Evolutionary conservation across 192 early-diverging fungal species (phyloP).

Genomic region (Podila epigama): DNA sequence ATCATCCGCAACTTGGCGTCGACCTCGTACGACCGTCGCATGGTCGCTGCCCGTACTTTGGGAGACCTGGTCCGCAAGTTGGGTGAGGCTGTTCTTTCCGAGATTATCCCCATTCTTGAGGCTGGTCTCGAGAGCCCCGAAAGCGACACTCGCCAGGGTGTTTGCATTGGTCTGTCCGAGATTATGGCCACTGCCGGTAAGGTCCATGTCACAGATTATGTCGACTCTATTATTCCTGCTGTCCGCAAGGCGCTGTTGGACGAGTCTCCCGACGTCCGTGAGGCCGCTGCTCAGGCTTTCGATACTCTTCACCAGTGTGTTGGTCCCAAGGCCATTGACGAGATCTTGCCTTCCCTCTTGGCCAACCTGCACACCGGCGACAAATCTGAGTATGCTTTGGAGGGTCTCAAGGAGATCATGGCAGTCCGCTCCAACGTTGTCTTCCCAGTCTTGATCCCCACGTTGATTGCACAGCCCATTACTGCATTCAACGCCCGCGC

Average conservation of each 20-base stretch:
- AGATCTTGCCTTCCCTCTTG: slow-evolving; percentile 89
- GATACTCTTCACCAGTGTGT: slow-evolving; percentile 92
- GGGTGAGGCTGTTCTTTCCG: slow-evolving; percentile 87
- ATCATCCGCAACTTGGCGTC: slow-evolving; percentile 83
- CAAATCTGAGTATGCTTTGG: slow-evolving; percentile 80
- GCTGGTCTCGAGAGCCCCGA: slow-evolving; percentile 74
- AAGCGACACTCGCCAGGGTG: slow-evolving; percentile 85
- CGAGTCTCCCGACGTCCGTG: slow-evolving; percentile 83
- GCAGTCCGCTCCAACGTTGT: slow-evolving; percentile 95
- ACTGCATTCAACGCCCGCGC: slow-evolving; percentile 92
- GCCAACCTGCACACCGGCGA: slow-evolving; percentile 71
- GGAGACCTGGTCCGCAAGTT: slow-evolving; percentile 95
- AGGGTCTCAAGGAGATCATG: slow-evolving; percentile 98
- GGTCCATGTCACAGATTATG: slow-evolving; percentile 83
- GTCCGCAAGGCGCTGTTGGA: slow-evolving; percentile 89
- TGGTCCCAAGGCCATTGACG: slow-evolving; percentile 93
- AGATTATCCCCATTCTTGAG: slow-evolving; percentile 93
- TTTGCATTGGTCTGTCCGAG: slow-evolving; percentile 91
- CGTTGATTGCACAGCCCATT: slow-evolving; percentile 87
- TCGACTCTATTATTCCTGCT: slow-evolving; percentile 82
- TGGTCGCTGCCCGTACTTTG: slow-evolving; percentile 89
- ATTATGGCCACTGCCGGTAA: slow-evolving; percentile 88
- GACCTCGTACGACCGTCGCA: slow-evolving; percentile 78
- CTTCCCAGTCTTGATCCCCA: slow-evolving; percentile 98
- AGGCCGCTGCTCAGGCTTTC: slow-evolving; percentile 94